phyloP scores from a whole-genome alignment of 805 yeast genomes.

The Lachancea mirantina region DNA sequence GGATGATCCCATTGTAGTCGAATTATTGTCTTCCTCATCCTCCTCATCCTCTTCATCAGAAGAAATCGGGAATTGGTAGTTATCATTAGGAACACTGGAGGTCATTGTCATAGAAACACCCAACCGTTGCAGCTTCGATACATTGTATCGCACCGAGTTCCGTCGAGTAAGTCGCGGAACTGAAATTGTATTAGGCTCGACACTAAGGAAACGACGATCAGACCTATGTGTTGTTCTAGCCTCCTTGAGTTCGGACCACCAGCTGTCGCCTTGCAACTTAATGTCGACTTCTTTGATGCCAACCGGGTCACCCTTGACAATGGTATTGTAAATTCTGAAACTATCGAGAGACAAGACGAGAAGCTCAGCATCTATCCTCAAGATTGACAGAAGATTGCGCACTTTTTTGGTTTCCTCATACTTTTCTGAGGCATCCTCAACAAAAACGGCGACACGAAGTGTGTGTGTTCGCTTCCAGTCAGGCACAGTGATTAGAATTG shows the following conservation, averaged over 20 bases:
- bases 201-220: conserved; percentile 26
- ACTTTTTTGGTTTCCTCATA: conserved; percentile 63
- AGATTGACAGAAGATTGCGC: conserved; percentile 53
- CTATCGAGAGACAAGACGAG: conserved; percentile 60
- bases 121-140: conserved; percentile 63
- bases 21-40: conserved; percentile 21
- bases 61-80: conserved; percentile 22
- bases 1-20: conserved; percentile 3
- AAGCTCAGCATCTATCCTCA: conserved; percentile 80
- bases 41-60: conserved; percentile 27
- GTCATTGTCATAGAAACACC: conserved; percentile 79
- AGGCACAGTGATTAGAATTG: conserved; percentile 86
- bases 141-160: conserved; percentile 28
- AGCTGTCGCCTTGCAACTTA: conserved; percentile 54
- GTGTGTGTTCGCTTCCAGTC: conserved; percentile 78
- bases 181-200: conserved; percentile 25
- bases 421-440: conserved; percentile 66
- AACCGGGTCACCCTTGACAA: conserved; percentile 59
- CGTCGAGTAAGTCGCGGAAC: conserved; percentile 13
- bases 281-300: conserved; percentile 41
- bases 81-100: conserved; percentile 42
- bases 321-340: conserved; percentile 59
- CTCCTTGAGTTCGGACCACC: conserved; percentile 74
- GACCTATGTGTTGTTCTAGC: conserved; percentile 41
- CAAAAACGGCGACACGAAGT: conserved; percentile 82